These are phyloP conservation scores for Papilionanthe hybrid DNA, from an alignment of 116 monocot genomes.

Conservation along the genomic window DNA sequence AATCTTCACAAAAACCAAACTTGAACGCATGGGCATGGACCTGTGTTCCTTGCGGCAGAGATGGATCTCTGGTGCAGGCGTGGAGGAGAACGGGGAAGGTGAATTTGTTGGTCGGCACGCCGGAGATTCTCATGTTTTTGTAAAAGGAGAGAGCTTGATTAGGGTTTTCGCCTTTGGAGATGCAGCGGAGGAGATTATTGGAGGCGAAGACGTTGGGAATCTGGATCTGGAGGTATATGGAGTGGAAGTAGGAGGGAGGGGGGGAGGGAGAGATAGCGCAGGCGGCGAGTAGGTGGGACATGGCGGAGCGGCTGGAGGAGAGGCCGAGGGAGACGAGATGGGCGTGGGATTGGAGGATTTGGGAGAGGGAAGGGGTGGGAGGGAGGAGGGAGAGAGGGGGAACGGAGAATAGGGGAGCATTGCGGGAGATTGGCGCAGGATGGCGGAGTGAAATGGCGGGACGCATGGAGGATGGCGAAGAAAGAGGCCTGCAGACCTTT, in stretches of 20 bases:
- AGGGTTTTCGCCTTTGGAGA: constrained; percentile 20
- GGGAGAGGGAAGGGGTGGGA: constrained; percentile 27
- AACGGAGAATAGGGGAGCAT: constrained; percentile 6
- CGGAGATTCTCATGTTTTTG: constrained; percentile 25
- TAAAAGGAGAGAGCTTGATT: constrained; percentile 31
- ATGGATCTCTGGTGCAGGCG: constrained; percentile 31
- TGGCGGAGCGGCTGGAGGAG: constrained; percentile 35
- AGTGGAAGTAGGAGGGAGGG: constrained; percentile 22
- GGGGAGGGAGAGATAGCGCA: constrained; percentile 22
- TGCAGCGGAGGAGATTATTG: constrained; percentile 66
- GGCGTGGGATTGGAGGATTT: constrained; percentile 60
- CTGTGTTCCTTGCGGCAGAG: constrained; percentile 37
- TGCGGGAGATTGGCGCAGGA: not conserved
- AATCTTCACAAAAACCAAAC: constrained; percentile 42
- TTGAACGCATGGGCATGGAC: constrained; percentile 48
- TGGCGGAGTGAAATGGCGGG: not conserved
- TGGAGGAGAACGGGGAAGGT: constrained; percentile 60
- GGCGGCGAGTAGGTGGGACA: constrained; percentile 42
- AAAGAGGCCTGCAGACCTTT: too few species aligned
- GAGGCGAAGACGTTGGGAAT: constrained; percentile 52
- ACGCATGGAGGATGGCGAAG: not conserved
- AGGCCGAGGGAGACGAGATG: constrained; percentile 46
- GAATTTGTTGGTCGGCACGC: constrained; percentile 47
- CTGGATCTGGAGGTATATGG: constrained; percentile 35
- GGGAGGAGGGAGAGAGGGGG: constrained; percentile 46